Evolutionary conservation across 2,329 filamentous ascomycete genomes (phyloP).

Genomic region (Aspergillus niger): DNA sequence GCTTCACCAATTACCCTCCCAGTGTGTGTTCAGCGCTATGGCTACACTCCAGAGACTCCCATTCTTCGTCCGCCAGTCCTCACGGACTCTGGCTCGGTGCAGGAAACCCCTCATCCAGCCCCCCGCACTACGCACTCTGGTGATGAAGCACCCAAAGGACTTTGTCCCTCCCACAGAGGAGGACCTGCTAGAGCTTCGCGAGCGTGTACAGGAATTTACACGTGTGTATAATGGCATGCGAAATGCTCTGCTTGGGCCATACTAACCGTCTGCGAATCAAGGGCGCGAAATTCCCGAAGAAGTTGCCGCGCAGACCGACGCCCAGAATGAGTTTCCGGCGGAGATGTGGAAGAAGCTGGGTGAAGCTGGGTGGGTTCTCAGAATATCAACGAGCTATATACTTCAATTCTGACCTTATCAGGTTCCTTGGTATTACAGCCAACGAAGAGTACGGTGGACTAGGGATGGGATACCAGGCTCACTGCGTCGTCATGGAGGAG

Average conservation of each 20-base stretch:
- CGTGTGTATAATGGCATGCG: constrained; percentile 37
- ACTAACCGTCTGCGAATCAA: constrained; percentile 20
- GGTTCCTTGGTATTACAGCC: constrained; percentile 88
- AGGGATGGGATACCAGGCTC: constrained; percentile 92
- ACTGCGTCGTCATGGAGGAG: constrained; percentile 95
- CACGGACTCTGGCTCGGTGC: constrained; percentile 30
- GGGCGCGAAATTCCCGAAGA: constrained; percentile 83
- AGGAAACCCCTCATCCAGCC: constrained; percentile 33
- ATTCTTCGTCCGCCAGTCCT: constrained; percentile 36
- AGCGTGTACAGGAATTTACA: constrained; percentile 85
- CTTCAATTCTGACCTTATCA: constrained; percentile 19
- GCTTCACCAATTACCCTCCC: neutral
- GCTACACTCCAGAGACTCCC: constrained; percentile 32
- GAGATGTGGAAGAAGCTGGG: constrained; percentile 95
- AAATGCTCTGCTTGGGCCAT: neutral
- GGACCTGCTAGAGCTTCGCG: constrained; percentile 78
- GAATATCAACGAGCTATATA: fast-evolving
- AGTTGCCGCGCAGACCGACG: constrained; percentile 79
- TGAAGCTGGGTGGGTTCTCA: constrained; percentile 64
- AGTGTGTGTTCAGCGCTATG: constrained; percentile 26
- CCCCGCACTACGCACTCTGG: constrained; percentile 51
- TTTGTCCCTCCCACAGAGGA: constrained; percentile 68
- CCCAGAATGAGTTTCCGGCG: constrained; percentile 80
- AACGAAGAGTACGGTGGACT: constrained; percentile 90
- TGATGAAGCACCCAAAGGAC: constrained; percentile 67